Evolutionary conservation across 2,329 filamentous ascomycete species (phyloP), one percentile per base, ranked within the genome.

Genomic region (Ophiocordyceps unilateralis): DNA sequence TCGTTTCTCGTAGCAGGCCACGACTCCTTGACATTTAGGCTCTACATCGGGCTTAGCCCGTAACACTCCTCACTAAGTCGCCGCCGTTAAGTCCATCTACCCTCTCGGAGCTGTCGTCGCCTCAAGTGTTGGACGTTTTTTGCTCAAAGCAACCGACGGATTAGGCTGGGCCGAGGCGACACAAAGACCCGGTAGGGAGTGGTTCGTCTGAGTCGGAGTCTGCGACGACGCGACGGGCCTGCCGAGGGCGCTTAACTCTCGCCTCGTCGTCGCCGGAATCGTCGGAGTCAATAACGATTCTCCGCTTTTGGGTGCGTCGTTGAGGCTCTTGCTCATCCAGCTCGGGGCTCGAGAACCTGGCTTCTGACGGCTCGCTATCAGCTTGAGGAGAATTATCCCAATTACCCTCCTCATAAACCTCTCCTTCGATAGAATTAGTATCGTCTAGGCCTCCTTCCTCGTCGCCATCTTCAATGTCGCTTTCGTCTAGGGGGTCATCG

Each of bases 301-400:
- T 55, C 1, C 57, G 53, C 38, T 59, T 61, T 5, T 50, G 48
- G 10, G 50, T 47, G 9, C 54, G 43, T 14, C 41, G 21, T 38
- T 14, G 5, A n/a, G 43, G 24, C n/a, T 41, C 39, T 19, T 50
- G 37, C n/a, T 47, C 20, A 9, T 50, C 56, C 32, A 47, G 47
- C 20, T 60, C 57, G 0, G 55, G 58, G 6, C 55, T 59, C 1
- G 57, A 61, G 21, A 60, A 59, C 2, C 51, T 48, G 14, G 51
- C 51, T 1, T 44, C 49, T 0, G 41, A 43, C 2, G 40, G 42
- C 12, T 39, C 37, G 24, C 20, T 5, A 5, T 2, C 36, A 3
- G 17, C 36, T 21, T 38, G 36, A 19, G 21, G 19, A n/a, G 4
- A 19, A 10, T 48, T 45, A 14, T 50, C 44, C 12, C 55, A 55